These are phyloP conservation scores for Solanum microdontum DNA, from an alignment of 257 asterid species.

Conservation along the genomic window DNA sequence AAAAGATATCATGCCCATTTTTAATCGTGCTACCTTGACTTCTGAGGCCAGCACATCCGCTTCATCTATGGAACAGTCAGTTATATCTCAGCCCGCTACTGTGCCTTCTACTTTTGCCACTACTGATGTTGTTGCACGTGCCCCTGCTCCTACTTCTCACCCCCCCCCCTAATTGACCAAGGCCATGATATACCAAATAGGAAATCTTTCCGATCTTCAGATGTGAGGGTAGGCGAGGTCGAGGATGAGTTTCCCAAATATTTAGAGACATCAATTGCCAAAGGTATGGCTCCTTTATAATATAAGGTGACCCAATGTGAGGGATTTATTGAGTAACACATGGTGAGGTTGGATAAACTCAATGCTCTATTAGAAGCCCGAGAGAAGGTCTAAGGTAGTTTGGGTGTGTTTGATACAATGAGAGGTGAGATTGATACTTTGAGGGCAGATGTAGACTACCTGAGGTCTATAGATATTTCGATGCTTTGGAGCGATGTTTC, in stretches of 20 bases:
- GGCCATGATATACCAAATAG: background rate
- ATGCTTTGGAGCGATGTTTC: too few species aligned
- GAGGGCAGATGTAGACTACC: background rate
- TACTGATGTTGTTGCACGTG: background rate
- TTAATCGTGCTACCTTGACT: background rate
- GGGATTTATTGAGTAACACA: background rate
- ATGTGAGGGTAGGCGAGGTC: background rate
- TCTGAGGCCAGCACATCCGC: background rate
- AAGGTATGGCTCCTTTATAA: too few species aligned
- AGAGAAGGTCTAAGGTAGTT: background rate
- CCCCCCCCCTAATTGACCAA: background rate
- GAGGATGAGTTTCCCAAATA: background rate
- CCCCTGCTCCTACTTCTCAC: background rate
- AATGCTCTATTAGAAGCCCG: background rate
- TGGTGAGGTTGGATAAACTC: background rate
- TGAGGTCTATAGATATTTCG: too few species aligned
- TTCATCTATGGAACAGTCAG: background rate
- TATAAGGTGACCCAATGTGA: background rate
- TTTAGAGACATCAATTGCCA: background rate
- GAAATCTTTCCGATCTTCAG: fast-evolving
- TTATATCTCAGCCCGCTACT: background rate
- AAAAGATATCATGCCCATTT: background rate
- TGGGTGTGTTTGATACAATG: background rate
- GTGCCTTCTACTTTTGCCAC: background rate
- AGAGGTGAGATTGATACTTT: too few species aligned